Conservation (phyloP, 1,284 basidiomycete species). For the Spongispora temasekensis region DNA sequence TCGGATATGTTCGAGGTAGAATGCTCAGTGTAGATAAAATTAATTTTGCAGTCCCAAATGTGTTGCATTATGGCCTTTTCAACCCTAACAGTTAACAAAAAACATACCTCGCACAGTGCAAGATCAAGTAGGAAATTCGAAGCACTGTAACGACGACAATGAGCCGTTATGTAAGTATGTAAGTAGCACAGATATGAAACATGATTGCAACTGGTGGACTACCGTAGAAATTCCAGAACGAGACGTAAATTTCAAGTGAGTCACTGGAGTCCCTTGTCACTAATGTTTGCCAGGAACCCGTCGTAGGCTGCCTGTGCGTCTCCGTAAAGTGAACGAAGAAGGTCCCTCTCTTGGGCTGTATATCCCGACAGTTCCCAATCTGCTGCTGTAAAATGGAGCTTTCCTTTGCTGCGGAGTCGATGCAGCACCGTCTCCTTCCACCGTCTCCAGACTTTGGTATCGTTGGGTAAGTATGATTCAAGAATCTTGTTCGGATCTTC, state of each 20-base stretch:
- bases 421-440: conserved; percentile 19
- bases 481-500: conserved; percentile 23
- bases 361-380: conserved; percentile 17
- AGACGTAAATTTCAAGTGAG: too few species aligned
- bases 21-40: conserved; percentile 10
- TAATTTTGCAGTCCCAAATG: conserved; percentile 25
- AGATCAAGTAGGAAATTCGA: too few species aligned
- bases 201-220: too few species aligned
- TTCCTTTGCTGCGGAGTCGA: conserved; percentile 3
- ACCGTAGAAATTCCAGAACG: too few species aligned
- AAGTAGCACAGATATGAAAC: too few species aligned
- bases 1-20: background rate
- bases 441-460: conserved; percentile 27
- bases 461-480: conserved; percentile 24
- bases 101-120: conserved; percentile 22
- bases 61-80: conserved; percentile 30
- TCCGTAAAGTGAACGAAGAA: conserved; percentile 20
- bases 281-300: background rate
- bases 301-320: conserved; percentile 21
- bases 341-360: conserved; percentile 3
- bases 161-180: too few species aligned
- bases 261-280: background rate
- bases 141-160: too few species aligned
- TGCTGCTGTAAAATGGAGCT: conserved; percentile 13
- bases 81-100: conserved; percentile 12